phyloP scores from a whole-genome alignment of 306 rosid genomes.

The Malus domestica region DNA sequence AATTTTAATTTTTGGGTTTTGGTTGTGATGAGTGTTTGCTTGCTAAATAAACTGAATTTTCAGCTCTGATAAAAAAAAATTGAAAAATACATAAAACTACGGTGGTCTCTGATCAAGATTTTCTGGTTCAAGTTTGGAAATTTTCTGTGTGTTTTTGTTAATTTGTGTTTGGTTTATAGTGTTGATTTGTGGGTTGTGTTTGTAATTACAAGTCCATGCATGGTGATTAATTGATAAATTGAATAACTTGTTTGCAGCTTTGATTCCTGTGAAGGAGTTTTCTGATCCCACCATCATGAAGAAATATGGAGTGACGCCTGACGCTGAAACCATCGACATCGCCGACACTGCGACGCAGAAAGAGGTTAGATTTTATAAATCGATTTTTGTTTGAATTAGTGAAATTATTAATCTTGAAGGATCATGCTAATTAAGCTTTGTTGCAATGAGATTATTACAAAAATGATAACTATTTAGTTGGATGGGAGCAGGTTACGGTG shows the following conservation, averaged over 20 bases:
- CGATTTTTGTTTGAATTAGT: background rate
- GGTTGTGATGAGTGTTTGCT: background rate
- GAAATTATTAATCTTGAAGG: background rate
- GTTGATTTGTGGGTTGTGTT: background rate
- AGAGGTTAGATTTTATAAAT: conserved; percentile 19
- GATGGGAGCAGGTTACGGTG: conserved; percentile 41
- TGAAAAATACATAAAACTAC: too few species aligned
- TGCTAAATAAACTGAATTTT: background rate
- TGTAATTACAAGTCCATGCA: background rate
- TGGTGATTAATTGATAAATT: background rate
- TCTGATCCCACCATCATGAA: conserved; percentile 39
- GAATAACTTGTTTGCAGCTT: conserved; percentile 37
- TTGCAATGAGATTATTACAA: background rate
- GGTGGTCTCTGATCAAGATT: too few species aligned
- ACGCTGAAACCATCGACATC: conserved; percentile 46
- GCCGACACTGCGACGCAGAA: conserved; percentile 39
- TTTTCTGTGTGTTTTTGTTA: background rate
- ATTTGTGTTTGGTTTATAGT: background rate
- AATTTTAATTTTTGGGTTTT: background rate
- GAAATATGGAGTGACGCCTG: conserved; percentile 55
- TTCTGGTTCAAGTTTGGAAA: too few species aligned
- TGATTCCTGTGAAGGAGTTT: conserved; percentile 56
- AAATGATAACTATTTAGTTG: background rate
- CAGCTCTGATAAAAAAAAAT: conserved; percentile 43
- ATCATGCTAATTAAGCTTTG: background rate